phyloP scores from a whole-genome alignment of 352 stramenopile genomes.

The Phytophthora ramorum region DNA sequence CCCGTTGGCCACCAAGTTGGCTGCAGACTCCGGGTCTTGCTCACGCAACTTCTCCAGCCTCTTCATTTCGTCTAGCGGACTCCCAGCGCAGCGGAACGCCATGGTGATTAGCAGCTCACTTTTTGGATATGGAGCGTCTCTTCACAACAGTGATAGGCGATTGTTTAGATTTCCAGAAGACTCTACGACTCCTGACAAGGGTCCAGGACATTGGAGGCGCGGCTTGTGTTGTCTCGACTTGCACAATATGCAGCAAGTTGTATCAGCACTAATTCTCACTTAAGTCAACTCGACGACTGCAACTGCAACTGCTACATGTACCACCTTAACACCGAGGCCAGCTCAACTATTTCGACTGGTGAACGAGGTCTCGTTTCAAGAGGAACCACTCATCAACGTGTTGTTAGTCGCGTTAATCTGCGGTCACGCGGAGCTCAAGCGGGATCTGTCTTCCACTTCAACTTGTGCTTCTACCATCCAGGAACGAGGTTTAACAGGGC shows the following conservation, averaged over 20 bases:
- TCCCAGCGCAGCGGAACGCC: slow-evolving; percentile 50
- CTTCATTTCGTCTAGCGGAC: slow-evolving; percentile 68
- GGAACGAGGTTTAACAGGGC: background rate
- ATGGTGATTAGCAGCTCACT: slow-evolving; percentile 18
- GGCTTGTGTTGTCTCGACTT: too few relatives aligned
- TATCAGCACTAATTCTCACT: background rate
- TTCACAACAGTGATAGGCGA: slow-evolving; percentile 12
- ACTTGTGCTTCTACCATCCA: slow-evolving; percentile 5
- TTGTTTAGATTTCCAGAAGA: background rate
- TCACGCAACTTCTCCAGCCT: slow-evolving; percentile 53
- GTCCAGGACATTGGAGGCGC: background rate
- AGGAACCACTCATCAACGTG: slow-evolving; percentile 25
- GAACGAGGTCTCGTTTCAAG: slow-evolving; percentile 4
- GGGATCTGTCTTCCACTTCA: slow-evolving; percentile 1
- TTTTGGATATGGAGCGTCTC: slow-evolving; percentile 22
- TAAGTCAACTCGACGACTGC: background rate
- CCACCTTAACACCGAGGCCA: background rate
- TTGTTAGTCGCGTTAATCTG: slow-evolving; percentile 2
- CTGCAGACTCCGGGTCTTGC: slow-evolving; percentile 55
- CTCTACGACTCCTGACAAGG: background rate
- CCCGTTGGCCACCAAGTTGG: slow-evolving; percentile 67
- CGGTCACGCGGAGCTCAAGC: background rate
- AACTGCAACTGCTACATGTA: background rate
- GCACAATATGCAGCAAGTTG: background rate
- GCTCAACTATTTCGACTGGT: slow-evolving; percentile 6